Percentiles rank a stretch among this genome's conserved stretches.
Evolutionary conservation across 352 stramenopile genomes (phyloP).

Genomic region (Pythium guiyangense): DNA sequence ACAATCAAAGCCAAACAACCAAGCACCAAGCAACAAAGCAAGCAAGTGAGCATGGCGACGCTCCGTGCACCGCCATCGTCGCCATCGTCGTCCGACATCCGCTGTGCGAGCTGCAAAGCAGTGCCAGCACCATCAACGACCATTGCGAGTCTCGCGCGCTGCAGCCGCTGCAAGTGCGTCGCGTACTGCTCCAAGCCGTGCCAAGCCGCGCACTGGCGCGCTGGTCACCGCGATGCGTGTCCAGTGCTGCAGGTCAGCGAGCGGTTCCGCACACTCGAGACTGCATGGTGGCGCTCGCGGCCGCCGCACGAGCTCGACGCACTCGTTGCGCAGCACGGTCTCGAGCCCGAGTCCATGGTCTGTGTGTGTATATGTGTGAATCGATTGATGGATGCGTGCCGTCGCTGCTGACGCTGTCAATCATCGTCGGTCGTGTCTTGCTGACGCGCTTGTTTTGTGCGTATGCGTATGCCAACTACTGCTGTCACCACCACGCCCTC

Average conservation of each 20-base stretch:
- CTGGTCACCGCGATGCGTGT: constrained; percentile 32
- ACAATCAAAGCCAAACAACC: too few species aligned
- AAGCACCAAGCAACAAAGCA: too few species aligned
- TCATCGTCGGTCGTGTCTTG: too few species aligned
- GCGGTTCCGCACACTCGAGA: constrained; percentile 27
- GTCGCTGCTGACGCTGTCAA: not conserved
- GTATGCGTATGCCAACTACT: not conserved
- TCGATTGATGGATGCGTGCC: not conserved
- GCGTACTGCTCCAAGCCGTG: constrained; percentile 62
- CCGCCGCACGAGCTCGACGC: constrained; percentile 19
- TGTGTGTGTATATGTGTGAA: too few species aligned
- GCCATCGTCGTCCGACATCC: too few species aligned
- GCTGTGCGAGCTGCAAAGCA: constrained; percentile 18
- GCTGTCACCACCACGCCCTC: not conserved
- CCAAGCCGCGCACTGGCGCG: constrained; percentile 45
- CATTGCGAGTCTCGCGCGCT: constrained; percentile 20
- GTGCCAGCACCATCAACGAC: not conserved
- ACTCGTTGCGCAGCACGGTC: constrained; percentile 19
- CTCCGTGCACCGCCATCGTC: too few species aligned
- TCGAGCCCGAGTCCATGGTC: constrained; percentile 50
- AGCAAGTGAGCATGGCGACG: too few species aligned
- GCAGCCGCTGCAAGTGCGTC: too few species aligned
- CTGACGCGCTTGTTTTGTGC: not conserved
- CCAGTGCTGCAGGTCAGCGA: constrained; percentile 16
- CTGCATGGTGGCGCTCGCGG: constrained; percentile 25